Evolutionary conservation across 768 basidiomycete genomes (phyloP).

Genomic region (Obba rivulosa): DNA sequence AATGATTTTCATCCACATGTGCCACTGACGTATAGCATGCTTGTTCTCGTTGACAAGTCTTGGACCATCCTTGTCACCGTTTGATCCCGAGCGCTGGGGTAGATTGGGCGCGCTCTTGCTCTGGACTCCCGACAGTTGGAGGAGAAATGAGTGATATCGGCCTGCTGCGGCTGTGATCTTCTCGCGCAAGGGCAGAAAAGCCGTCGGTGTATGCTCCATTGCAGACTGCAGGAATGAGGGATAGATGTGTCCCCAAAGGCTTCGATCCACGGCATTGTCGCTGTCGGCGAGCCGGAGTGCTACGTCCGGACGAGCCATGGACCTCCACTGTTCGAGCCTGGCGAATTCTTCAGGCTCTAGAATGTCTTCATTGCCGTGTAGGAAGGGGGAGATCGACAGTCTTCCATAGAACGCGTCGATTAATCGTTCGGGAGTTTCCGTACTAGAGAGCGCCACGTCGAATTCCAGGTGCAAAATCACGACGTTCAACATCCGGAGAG

Average conservation of each 20-base stretch:
- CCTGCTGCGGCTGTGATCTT: constrained; percentile 61
- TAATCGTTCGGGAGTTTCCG: constrained; percentile 32
- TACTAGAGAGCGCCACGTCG: constrained; percentile 23
- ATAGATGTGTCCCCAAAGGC: constrained; percentile 70
- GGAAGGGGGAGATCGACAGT: constrained; percentile 37
- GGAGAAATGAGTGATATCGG: constrained; percentile 67
- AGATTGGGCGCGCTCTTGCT: constrained; percentile 45
- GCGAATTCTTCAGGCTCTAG: constrained; percentile 55
- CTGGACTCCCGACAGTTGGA: constrained; percentile 69
- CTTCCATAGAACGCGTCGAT: constrained; percentile 52
- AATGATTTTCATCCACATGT: constrained; percentile 78
- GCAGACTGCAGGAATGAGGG: constrained; percentile 58
- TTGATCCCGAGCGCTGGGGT: constrained; percentile 33
- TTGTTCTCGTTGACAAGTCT: constrained; percentile 54
- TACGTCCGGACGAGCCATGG: constrained; percentile 48
- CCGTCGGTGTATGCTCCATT: constrained; percentile 41
- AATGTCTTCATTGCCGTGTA: constrained; percentile 62
- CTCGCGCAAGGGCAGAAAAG: constrained; percentile 53
- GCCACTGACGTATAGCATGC: constrained; percentile 69
- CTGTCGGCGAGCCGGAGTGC: constrained; percentile 72
- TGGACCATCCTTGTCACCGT: constrained; percentile 45
- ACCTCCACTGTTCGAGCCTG: constrained; percentile 63
- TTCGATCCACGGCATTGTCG: constrained; percentile 56
- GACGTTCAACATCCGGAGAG: constrained; percentile 52
- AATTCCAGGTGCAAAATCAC: constrained; percentile 41